phyloP scores from a whole-genome alignment of 2,329 filamentous ascomycete species.

The Malbranchea cinnamomea region DNA sequence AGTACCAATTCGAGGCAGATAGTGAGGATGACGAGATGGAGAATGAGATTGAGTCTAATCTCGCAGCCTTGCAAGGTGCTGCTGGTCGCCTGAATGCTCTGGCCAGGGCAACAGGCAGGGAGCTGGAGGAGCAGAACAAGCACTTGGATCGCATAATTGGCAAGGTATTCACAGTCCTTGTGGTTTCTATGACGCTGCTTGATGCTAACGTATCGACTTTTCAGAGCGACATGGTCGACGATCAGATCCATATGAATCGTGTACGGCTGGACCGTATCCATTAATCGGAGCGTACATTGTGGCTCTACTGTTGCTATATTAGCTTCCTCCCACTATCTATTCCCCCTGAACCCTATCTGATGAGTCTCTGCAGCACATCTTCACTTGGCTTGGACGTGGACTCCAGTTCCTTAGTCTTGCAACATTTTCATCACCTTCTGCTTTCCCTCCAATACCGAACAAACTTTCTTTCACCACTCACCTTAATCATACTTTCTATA shows the following conservation, averaged over 20 bases:
- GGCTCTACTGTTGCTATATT: too few species aligned
- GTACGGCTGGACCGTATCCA: constrained; percentile 48
- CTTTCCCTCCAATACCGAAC: too few species aligned
- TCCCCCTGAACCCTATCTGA: too few species aligned
- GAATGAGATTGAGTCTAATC: constrained; percentile 53
- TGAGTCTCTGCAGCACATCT: too few species aligned
- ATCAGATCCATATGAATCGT: constrained; percentile 65
- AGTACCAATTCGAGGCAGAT: constrained; percentile 68
- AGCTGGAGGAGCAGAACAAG: constrained; percentile 64
- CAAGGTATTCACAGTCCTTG: constrained; percentile 49
- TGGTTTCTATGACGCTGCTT: background rate
- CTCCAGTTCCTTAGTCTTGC: too few species aligned
- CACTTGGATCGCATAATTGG: constrained; percentile 60
- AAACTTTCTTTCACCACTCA: too few species aligned
- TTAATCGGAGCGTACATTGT: constrained; percentile 11
- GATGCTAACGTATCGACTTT: constrained; percentile 12
- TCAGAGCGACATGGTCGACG: constrained; percentile 69
- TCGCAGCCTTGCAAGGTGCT: constrained; percentile 44
- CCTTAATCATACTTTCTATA: too few species aligned
- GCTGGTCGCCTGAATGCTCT: constrained; percentile 58
- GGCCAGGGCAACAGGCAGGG: constrained; percentile 57
- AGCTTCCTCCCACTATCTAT: too few species aligned
- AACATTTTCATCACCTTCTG: too few species aligned
- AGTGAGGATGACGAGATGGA: constrained; percentile 55
- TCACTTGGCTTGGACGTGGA: too few species aligned